Evolutionary conservation across 2,329 filamentous ascomycete genomes (phyloP), one percentile per base, ranked within the genome.

Genomic region (Trichoderma breve): DNA sequence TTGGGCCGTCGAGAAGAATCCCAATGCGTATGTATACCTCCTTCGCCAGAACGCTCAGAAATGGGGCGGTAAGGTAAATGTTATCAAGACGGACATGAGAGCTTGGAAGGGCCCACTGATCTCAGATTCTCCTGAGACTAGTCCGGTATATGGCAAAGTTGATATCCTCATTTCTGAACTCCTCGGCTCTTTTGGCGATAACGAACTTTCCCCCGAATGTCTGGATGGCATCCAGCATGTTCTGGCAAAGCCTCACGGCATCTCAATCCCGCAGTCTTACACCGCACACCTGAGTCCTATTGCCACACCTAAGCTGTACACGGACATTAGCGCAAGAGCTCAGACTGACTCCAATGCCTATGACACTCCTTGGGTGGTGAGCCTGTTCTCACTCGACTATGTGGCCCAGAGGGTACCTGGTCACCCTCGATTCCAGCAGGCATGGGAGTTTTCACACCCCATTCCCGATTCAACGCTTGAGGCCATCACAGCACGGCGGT

Each of bases 1-100:
- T 60, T 98, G 94, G 90, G 96, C 93, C 0, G 90, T 99, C 4
- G 96, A 99, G 82, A 99, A 99, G 87, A 99, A 99, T 81, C 96
- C 94, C 4, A 98, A 99, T 78, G 96, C 96, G 0, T 98, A 95
- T 79, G 95, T 99, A 7, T 91, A 98, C 75, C 88, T 99, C 3
- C 90, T 97, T 73, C 88, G 93, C 28, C 94, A 97, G 79, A 98
- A 98, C 78, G 86, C 91, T 74, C 89, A 87, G 21, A 86, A 90
- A n/a, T 99, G 96, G 96, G 87, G 85, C 71, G 90, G 91, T 26
- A 88, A 87, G 68, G 95, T 98, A 24, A 95, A 91, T 2, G 89
- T 99, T 36, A 91, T 98, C 75, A 97, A 97, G 83, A 97, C 94
- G 1, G 96, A 99, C 80, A 99, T 99, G 96, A 91, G 96, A 63